Conservation (phyloP, 768 basidiomycete genomes). For the Fomitopsis pulvina region DNA sequence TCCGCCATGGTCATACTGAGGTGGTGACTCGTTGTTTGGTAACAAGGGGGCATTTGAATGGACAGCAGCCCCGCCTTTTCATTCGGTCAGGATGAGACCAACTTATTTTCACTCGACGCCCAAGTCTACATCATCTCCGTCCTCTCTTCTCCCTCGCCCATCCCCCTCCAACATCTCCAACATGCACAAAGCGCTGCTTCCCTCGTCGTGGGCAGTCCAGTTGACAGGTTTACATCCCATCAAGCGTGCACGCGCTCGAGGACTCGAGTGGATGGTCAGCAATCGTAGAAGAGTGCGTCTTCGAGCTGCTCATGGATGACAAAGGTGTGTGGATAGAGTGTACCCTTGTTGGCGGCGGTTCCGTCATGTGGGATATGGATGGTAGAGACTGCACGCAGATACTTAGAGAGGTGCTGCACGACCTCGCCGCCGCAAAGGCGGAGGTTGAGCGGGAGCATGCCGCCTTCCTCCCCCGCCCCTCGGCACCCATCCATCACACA, state of each 20-base stretch:
- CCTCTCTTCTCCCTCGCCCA: too few relatives aligned
- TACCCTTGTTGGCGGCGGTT: constrained; percentile 50
- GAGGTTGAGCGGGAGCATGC: too few relatives aligned
- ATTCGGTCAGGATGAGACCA: too few relatives aligned
- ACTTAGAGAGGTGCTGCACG: constrained; percentile 44
- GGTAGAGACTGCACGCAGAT: constrained; percentile 32
- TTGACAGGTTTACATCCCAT: constrained; percentile 47
- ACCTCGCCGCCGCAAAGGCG: constrained; percentile 43
- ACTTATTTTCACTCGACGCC: too few relatives aligned
- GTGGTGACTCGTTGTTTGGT: too few relatives aligned
- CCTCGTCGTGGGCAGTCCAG: constrained; percentile 48
- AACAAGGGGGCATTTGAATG: too few relatives aligned
- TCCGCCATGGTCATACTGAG: too few relatives aligned
- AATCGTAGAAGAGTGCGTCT: constrained; percentile 51
- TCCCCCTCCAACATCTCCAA: constrained; percentile 41
- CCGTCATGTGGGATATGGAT: constrained; percentile 41
- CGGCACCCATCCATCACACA: too few relatives aligned
- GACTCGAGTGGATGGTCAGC: constrained; percentile 49
- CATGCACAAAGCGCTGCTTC: constrained; percentile 36
- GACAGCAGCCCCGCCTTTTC: too few relatives aligned
- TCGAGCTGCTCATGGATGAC: constrained; percentile 44
- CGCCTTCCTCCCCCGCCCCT: too few relatives aligned
- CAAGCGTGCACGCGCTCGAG: constrained; percentile 51
- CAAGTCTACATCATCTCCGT: too few relatives aligned
- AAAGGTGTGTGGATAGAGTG: too few relatives aligned